Conservation (phyloP, 1,284 basidiomycete species). For the Irpex rosettiformis region DNA sequence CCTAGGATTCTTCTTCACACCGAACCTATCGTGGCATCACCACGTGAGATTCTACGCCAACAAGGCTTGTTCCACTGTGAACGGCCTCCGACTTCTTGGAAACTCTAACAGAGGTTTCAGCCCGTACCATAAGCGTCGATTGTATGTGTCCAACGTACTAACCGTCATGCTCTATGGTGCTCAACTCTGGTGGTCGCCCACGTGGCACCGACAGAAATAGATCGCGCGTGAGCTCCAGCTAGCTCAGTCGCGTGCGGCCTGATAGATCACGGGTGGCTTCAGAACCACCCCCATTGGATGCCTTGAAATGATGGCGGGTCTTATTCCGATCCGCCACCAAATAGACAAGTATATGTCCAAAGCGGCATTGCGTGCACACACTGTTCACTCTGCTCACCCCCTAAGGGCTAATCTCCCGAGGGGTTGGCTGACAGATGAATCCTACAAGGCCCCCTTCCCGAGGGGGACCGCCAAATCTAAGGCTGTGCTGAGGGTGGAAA, state of each 20-base stretch:
- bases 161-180: conserved; percentile 28
- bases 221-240: conserved; percentile 2
- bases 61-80: conserved; percentile 22
- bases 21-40: not conserved
- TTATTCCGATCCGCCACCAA: conserved; percentile 12
- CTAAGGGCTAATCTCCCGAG: not conserved
- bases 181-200: conserved; percentile 15
- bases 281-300: conserved; percentile 14
- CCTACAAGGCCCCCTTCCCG: not conserved
- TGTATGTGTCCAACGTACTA: conserved; percentile 30
- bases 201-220: conserved; percentile 7
- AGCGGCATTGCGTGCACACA: conserved; percentile 6
- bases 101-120: conserved; percentile 33
- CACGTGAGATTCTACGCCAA: conserved; percentile 3
- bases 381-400: conserved; percentile 8
- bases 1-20: conserved; percentile 25
- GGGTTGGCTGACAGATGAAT: not conserved
- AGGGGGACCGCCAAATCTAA: not conserved
- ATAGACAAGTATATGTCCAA: conserved; percentile 10
- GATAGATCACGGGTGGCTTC: conserved; percentile 19
- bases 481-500: not conserved
- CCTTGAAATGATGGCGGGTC: conserved; percentile 16
- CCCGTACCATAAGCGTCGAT: conserved; percentile 22
- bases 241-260: conserved; percentile 11
- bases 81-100: conserved; percentile 30